Percentiles rank a stretch among this genome's conserved stretches.
phyloP scores from a whole-genome alignment of 208 protist species.

The Leishmania gerbilli region DNA sequence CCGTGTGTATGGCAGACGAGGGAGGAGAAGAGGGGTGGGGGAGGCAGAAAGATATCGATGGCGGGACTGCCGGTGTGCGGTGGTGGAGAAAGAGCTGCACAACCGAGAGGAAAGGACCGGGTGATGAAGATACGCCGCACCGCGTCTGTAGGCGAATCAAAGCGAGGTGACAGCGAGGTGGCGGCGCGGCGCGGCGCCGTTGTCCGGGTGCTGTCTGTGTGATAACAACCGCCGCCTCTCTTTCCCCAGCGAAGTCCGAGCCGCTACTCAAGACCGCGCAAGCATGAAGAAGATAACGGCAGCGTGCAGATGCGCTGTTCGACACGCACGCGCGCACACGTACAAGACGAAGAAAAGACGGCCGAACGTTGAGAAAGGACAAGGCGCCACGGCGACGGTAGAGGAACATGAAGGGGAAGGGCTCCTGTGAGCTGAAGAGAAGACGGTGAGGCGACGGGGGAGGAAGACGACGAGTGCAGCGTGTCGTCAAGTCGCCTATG shows the following conservation, averaged over 20 bases:
- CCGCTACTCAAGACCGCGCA: background rate
- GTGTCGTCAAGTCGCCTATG: background rate
- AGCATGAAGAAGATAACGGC: background rate
- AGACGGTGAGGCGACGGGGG: background rate
- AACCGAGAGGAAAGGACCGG: background rate
- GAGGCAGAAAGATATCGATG: background rate
- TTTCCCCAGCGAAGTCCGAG: background rate
- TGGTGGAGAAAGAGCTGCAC: background rate
- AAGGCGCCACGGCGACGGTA: no score
- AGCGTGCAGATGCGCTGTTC: no score
- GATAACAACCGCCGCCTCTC: background rate
- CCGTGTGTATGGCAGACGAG: background rate
- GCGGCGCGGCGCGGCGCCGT: background rate
- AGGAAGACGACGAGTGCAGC: background rate
- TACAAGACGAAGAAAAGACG: background rate
- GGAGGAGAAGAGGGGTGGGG: background rate
- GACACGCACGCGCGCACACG: background rate
- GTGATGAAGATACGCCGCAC: background rate
- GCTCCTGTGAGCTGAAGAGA: background rate
- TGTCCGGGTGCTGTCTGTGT: background rate
- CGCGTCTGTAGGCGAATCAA: background rate
- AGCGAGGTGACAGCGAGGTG: background rate
- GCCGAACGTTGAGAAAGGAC: background rate
- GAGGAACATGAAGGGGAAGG: background rate
- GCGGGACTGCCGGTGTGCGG: background rate